Percentiles rank a stretch among this genome's conserved stretches.
phyloP scores from a whole-genome alignment of 164 flowering plant genomes.

The Vitis amurensis region DNA sequence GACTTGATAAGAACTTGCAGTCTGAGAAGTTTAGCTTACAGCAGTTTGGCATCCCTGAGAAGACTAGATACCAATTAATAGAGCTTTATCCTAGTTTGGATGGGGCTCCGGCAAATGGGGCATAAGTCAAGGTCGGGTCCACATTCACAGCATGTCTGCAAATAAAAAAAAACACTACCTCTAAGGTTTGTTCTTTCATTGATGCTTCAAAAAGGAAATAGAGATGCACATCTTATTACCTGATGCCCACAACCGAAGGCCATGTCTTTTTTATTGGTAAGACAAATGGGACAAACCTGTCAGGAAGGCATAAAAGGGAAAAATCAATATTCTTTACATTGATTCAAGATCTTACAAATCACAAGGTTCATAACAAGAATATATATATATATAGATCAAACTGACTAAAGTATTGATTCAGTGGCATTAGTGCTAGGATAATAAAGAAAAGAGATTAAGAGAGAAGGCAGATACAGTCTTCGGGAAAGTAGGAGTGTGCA shows the following conservation, averaged over 20 bases:
- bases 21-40: not conserved
- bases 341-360: not conserved
- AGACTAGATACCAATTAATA: constrained; percentile 19
- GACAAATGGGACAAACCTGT: constrained; percentile 73
- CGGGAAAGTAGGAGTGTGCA: not conserved
- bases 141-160: constrained; percentile 65
- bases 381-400: no score
- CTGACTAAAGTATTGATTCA: not conserved
- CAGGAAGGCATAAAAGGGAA: not conserved
- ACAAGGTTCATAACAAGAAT: no score
- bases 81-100: constrained; percentile 55
- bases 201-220: not conserved
- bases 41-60: not conserved
- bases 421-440: not conserved
- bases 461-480: not conserved
- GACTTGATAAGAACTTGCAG: not conserved
- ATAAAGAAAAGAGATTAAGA: not conserved
- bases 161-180: not conserved
- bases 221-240: constrained; percentile 25
- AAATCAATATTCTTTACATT: not conserved
- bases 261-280: constrained; percentile 46
- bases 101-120: constrained; percentile 53
- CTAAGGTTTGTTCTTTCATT: not conserved
- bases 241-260: constrained; percentile 73
- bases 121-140: constrained; percentile 45